Evolutionary conservation across 768 basidiomycete genomes (phyloP), one percentile per base, ranked within the genome.

Genomic region (Candolleomyces aberdarensis): DNA sequence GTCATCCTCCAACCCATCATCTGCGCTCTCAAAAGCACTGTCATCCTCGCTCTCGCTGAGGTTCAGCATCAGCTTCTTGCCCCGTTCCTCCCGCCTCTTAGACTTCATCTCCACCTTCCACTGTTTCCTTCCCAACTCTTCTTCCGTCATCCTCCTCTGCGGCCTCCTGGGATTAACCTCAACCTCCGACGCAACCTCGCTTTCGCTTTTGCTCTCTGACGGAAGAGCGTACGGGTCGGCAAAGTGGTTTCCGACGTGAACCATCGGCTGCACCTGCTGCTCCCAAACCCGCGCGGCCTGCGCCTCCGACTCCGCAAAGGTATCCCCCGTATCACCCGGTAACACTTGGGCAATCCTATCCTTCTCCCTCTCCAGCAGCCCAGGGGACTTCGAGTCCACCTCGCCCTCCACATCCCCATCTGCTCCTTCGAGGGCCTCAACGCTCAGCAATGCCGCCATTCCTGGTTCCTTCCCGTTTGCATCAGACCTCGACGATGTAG

Each of bases 401-500:
- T 61, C 60, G 11, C 20, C 39, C 29, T 61, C 60, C 39, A 39
- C 56, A 13, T 39, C 36, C 20, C 20, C 19, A 11, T 39, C 31
- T 10, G 43, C 59, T 19, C 32, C 20, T 51, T 57, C 26, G 32
- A 39, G 43, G 17, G 14, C 8, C 31, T 54, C 36, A 26, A 43
- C 40, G 9, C 36, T 36, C 40, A 36, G 11, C 36, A 5, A 8
- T 36, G 36, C 11, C 6, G 36, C 6, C 8, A 10, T 43, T 40
- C 36, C 40, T 19, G 13, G 17, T 2, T 43, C 54, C 32, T 11
- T 36, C 15, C 29, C 31, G 20, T 29, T 22, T 31, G n/a, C 50
- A 26, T 36, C 36, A 7, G 29, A 31, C 26, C 50, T 57, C 47
- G 9, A 48, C 51, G 15, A 20, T 59, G 62, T 76, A 78, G n/a